These are phyloP conservation scores for Aspergillus carlsbadensis DNA, from an alignment of 495 filamentous ascomycete genomes.

Conservation along the genomic window DNA sequence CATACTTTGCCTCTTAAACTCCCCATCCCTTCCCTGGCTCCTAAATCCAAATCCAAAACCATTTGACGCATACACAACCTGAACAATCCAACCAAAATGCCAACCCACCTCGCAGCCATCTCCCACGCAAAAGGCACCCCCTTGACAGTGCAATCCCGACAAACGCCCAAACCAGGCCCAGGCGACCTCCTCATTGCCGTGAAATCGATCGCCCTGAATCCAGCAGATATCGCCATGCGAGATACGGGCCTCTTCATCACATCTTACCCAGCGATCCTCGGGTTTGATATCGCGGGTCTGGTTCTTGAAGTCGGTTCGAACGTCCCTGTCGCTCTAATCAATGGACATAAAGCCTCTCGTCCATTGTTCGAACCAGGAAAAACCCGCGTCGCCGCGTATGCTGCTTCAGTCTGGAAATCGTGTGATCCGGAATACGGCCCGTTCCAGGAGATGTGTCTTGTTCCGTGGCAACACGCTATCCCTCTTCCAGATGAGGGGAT, in stretches of 20 bases:
- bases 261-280: slow-evolving; percentile 41
- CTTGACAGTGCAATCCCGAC: background rate
- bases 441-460: slow-evolving; percentile 37
- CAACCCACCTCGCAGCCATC: slow-evolving; percentile 20
- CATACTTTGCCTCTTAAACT: no score
- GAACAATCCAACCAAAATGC: background rate
- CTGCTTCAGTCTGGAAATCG: slow-evolving; percentile 31
- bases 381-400: slow-evolving; percentile 27
- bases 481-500: slow-evolving; percentile 31
- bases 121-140: background rate
- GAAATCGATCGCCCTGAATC: slow-evolving; percentile 43
- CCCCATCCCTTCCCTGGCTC: no score
- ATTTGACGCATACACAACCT: no score
- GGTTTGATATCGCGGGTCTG: slow-evolving; percentile 42
- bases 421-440: slow-evolving; percentile 38
- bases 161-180: slow-evolving; percentile 2
- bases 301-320: slow-evolving; percentile 37
- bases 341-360: background rate
- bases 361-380: slow-evolving; percentile 32
- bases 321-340: slow-evolving; percentile 29
- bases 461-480: slow-evolving; percentile 22
- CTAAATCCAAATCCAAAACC: no score
- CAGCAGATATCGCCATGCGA: slow-evolving; percentile 36
- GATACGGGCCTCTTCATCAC: slow-evolving; percentile 31
- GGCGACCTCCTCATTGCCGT: slow-evolving; percentile 7